Percentiles rank a stretch among this genome's conserved stretches.
Evolutionary conservation across 1,284 basidiomycete genomes (phyloP).

Genomic region (Tetrapyrgos nigripes): DNA sequence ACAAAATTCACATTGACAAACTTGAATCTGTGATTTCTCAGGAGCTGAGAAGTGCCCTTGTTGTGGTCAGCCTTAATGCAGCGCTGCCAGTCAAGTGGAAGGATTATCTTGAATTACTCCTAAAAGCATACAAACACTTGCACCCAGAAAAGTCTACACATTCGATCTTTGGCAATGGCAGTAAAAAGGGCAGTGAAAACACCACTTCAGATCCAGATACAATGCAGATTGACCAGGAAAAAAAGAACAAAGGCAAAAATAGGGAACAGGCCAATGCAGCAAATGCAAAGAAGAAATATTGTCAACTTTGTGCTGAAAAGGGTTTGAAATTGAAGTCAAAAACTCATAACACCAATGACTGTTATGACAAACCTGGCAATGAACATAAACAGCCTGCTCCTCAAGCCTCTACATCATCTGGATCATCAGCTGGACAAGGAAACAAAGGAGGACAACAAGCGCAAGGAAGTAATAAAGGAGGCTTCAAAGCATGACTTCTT

Average conservation of each 20-base stretch:
- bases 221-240: slow-evolving; percentile 8
- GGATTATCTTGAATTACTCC: slow-evolving; percentile 2
- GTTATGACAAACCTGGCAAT: slow-evolving; percentile 8
- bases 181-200: neutral
- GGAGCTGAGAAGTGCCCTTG: slow-evolving; percentile 1
- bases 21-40: neutral
- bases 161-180: slow-evolving; percentile 7
- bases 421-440: neutral
- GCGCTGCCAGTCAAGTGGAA: slow-evolving; percentile 1
- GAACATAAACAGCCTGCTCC: slow-evolving; percentile 2
- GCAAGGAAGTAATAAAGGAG: neutral
- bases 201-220: slow-evolving; percentile 1
- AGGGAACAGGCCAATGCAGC: neutral
- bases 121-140: slow-evolving; percentile 3
- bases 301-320: slow-evolving; percentile 1
- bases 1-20: slow-evolving; percentile 4
- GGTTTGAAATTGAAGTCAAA: slow-evolving; percentile 2
- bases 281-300: neutral
- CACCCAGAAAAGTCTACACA: slow-evolving; percentile 6
- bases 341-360: slow-evolving; percentile 3
- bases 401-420: neutral
- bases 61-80: neutral
- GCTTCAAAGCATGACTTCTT: neutral
- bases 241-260: neutral
- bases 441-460: neutral